Conservation (phyloP, 768 basidiomycete genomes). For the Mycena latifolia region DNA sequence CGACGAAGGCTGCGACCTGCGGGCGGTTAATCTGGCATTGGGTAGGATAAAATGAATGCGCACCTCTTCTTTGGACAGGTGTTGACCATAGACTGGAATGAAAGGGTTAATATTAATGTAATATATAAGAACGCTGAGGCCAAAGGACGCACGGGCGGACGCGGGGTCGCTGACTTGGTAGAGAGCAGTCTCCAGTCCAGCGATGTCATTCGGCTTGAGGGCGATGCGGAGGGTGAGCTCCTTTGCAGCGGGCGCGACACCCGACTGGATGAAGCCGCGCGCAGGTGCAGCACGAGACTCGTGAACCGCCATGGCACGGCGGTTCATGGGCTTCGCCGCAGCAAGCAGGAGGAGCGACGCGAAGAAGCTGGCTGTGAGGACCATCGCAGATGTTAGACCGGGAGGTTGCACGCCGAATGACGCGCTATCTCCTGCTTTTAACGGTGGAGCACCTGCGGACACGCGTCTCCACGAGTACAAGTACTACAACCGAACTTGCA, state of each 20-base stretch:
- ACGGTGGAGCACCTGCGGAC: too few relatives aligned
- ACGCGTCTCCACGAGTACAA: too few relatives aligned
- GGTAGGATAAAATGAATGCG: too few relatives aligned
- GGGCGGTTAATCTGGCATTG: too few relatives aligned
- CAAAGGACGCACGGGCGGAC: constrained; percentile 9
- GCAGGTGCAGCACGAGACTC: constrained; percentile 12
- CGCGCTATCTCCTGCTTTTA: too few relatives aligned
- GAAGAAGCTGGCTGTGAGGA: constrained; percentile 2
- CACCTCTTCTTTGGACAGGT: constrained; percentile 18
- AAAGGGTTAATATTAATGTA: neutral
- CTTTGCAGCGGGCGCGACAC: neutral
- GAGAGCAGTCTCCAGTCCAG: constrained; percentile 17
- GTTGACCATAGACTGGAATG: constrained; percentile 16
- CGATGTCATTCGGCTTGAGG: constrained; percentile 15
- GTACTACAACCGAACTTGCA: too few relatives aligned
- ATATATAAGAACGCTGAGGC: neutral
- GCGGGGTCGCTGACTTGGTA: constrained; percentile 22
- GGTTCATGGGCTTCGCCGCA: constrained; percentile 20
- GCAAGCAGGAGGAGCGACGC: constrained; percentile 16
- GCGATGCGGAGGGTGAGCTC: constrained; percentile 26
- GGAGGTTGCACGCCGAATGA: neutral
- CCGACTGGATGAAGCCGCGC: constrained; percentile 14
- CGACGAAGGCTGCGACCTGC: constrained; percentile 51
- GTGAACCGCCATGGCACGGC: constrained; percentile 14
- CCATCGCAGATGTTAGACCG: constrained; percentile 18